Conservation (phyloP, 129 eudicot species). For the Saposhnikovia divaricata region DNA sequence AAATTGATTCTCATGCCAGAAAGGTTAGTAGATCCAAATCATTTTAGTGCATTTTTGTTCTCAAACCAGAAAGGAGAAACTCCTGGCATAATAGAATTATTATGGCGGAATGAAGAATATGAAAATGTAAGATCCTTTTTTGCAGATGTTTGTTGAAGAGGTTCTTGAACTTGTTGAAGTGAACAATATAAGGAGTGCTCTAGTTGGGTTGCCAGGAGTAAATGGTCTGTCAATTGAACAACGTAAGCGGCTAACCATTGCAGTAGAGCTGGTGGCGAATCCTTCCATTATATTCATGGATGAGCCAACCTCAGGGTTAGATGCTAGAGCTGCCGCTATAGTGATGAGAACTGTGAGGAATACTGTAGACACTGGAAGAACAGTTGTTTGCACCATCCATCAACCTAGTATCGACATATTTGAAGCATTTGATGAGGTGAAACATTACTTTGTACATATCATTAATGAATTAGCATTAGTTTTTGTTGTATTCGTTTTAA, state of each 20-base stretch:
- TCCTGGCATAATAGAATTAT: not conserved
- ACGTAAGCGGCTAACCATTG: conserved; percentile 27
- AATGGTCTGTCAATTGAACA: conserved; percentile 20
- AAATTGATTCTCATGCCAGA: conserved; percentile 15
- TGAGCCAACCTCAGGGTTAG: conserved; percentile 55
- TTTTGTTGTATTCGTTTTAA: not conserved
- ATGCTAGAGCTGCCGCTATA: conserved; percentile 55
- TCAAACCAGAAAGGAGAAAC: too few species aligned
- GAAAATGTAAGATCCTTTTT: not conserved
- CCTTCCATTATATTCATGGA: conserved; percentile 63
- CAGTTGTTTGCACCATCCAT: conserved; percentile 59
- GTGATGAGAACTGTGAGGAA: conserved; percentile 55
- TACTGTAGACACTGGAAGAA: conserved; percentile 48
- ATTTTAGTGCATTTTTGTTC: not conserved
- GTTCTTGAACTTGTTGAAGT: conserved; percentile 25
- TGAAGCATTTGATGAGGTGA: conserved; percentile 59
- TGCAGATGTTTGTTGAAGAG: conserved; percentile 29
- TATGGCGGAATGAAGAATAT: not conserved
- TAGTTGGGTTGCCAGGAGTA: conserved; percentile 26
- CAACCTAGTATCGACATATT: conserved; percentile 62
- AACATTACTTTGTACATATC: too few species aligned
- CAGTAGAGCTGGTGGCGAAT: conserved; percentile 58
- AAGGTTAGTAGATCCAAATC: conserved; percentile 13
- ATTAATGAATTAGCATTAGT: not conserved
- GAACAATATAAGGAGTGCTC: conserved; percentile 15